Conservation (phyloP, 352 stramenopile species). For the Pythium aphanidermatum region DNA sequence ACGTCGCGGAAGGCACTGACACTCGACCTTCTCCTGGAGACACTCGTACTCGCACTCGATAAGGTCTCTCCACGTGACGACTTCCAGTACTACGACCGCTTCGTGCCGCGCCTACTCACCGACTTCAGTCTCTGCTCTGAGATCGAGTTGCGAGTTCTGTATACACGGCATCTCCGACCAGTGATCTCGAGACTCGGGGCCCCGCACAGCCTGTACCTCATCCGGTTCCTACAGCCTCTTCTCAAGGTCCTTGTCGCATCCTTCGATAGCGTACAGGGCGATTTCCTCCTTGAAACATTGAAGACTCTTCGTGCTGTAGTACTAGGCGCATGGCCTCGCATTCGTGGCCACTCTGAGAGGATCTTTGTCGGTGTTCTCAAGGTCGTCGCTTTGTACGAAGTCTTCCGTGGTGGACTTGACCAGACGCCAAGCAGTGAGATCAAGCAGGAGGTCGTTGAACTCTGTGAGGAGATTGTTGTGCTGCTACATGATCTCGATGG, state of each 20-base stretch:
- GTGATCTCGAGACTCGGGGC: constrained; percentile 46
- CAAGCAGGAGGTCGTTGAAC: constrained; percentile 5
- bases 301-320: constrained; percentile 50
- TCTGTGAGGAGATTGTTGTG: constrained; percentile 13
- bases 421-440: constrained; percentile 21
- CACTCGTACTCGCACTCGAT: constrained; percentile 47
- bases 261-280: constrained; percentile 56
- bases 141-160: constrained; percentile 43
- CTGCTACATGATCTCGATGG: constrained; percentile 13
- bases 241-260: constrained; percentile 65
- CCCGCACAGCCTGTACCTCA: constrained; percentile 59
- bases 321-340: constrained; percentile 56
- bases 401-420: constrained; percentile 29
- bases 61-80: constrained; percentile 54
- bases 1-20: constrained; percentile 49
- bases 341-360: constrained; percentile 53
- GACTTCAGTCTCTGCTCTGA: constrained; percentile 62
- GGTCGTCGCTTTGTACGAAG: constrained; percentile 54
- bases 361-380: constrained; percentile 69
- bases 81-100: constrained; percentile 59
- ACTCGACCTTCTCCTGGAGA: constrained; percentile 52
- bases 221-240: constrained; percentile 73
- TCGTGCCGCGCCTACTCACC: constrained; percentile 52
- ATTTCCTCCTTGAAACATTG: constrained; percentile 47
- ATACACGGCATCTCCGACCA: constrained; percentile 42